Base-by-base conservation (phyloP, 2,329 filamentous ascomycete genomes). In the Epichloe aotearoae region DNA sequence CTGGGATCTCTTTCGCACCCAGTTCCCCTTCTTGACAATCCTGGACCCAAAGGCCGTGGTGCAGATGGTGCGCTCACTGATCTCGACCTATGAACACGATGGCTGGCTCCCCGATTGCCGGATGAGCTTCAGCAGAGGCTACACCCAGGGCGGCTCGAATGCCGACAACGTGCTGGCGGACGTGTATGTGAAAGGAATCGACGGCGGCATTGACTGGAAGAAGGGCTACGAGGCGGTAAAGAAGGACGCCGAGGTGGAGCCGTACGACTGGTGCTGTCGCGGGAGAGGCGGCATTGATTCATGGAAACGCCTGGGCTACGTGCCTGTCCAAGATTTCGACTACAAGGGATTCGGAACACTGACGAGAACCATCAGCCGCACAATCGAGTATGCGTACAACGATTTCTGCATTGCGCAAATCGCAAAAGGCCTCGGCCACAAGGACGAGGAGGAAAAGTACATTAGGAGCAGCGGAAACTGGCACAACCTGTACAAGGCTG, bases 371-470 rank as follows among this genome's bases (percentile, higher is more conserved):
- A 76, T 89, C 26, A 87, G 82, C 1, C 74, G 86, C 7, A 88
- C 84, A 0, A 75, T 89, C 1, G 86, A 89, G 62, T 90, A 90
- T 61, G 79, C 82, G 6, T 89, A 89, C 64, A 80, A 89, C 55
- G 86, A 89, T 66, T 90, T 80, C 58, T 80, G 78, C 55, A 81
- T 86, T 50, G 72, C 80, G 0, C 70, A 79, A 45, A 76, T 88
- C 51, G 83, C 83, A 0, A 70, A 72, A 10, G 70, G 67, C 0
- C 62, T 86, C 39, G 78, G 77, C 2, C 71, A 76, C 12, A 68
- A 69, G 3, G 65, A 61, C 0, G 83, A 85, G 46, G 69, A 73
- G 23, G 70, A 76, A 47, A 82, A 76, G 59, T 88, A 87, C 53
- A 60, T 76, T 0, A 63, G 64, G 0, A 75, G 80, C 0, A 78